These are phyloP conservation scores for Rhytidiadelphus loreus DNA, from an alignment of 225 moss, liverwort and hornwort species.

Conservation along the genomic window DNA sequence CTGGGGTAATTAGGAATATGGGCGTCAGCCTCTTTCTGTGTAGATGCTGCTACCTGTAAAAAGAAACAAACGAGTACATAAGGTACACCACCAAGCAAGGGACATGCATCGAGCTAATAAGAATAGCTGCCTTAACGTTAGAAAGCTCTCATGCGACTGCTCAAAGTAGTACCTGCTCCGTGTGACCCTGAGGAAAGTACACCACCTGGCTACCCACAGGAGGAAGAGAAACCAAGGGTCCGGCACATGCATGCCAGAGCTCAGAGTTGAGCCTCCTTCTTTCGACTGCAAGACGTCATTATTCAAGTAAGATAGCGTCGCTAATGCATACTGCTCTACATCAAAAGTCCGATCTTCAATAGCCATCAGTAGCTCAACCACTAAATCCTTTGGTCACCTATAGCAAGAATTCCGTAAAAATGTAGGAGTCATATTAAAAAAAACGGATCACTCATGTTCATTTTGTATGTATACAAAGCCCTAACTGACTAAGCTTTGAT, in stretches of 20 bases:
- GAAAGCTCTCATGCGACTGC: background rate
- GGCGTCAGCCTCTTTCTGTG: conserved; percentile 45
- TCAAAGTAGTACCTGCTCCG: conserved; percentile 36
- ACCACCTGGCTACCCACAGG: conserved; percentile 38
- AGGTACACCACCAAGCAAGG: background rate
- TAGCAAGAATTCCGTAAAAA: background rate
- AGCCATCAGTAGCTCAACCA: background rate
- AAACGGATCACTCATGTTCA: background rate
- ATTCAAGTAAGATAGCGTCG: conserved; percentile 1
- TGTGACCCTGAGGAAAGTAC: conserved; percentile 53
- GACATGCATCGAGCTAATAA: background rate
- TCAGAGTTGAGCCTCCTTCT: conserved; percentile 41
- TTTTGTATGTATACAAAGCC: background rate
- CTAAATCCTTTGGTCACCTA: background rate
- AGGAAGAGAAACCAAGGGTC: conserved; percentile 47
- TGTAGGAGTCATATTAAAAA: background rate
- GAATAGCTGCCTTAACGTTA: background rate
- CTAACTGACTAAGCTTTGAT: background rate
- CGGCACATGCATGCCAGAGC: conserved; percentile 56
- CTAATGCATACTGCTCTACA: background rate
- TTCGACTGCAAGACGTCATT: conserved; percentile 27
- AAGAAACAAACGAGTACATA: background rate
- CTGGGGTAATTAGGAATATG: conserved; percentile 53
- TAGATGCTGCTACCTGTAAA: conserved; percentile 46
- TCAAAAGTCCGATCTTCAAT: background rate